Percentiles rank a stretch among this genome's conserved stretches.
Conservation (phyloP, 164 flowering plant species). For the Stephania cephalantha region DNA sequence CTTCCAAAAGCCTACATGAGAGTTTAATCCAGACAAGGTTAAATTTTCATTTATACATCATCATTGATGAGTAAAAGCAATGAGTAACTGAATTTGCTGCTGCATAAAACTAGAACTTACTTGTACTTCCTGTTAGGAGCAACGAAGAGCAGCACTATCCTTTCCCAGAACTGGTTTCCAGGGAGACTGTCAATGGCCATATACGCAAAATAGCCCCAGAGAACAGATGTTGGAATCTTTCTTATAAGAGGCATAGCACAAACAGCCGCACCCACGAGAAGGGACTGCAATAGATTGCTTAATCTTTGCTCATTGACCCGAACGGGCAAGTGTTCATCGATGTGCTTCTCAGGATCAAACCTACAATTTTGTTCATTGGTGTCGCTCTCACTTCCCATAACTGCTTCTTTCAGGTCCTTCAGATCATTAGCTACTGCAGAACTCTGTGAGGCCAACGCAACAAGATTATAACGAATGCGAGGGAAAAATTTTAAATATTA, state of each 20-base stretch:
- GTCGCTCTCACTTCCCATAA: constrained; percentile 29
- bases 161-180: constrained; percentile 83
- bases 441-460: constrained; percentile 17
- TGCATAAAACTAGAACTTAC: constrained; percentile 29
- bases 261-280: constrained; percentile 44
- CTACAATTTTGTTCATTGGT: constrained; percentile 15
- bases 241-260: constrained; percentile 45
- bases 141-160: constrained; percentile 54
- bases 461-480: background rate
- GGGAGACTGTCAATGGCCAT: constrained; percentile 86
- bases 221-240: constrained; percentile 54
- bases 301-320: constrained; percentile 77
- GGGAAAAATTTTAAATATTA: background rate
- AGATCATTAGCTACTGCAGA: constrained; percentile 32
- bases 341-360: constrained; percentile 64
- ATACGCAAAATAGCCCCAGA: constrained; percentile 74
- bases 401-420: constrained; percentile 46
- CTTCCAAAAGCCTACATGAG: constrained; percentile 45
- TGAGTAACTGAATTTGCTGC: background rate
- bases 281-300: constrained; percentile 62
- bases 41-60: background rate
- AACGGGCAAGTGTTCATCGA: constrained; percentile 65
- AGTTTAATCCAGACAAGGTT: constrained; percentile 2
- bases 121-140: constrained; percentile 50
- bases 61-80: background rate